phyloP scores from a whole-genome alignment of 768 basidiomycete species.

The Lactarius sp. region DNA sequence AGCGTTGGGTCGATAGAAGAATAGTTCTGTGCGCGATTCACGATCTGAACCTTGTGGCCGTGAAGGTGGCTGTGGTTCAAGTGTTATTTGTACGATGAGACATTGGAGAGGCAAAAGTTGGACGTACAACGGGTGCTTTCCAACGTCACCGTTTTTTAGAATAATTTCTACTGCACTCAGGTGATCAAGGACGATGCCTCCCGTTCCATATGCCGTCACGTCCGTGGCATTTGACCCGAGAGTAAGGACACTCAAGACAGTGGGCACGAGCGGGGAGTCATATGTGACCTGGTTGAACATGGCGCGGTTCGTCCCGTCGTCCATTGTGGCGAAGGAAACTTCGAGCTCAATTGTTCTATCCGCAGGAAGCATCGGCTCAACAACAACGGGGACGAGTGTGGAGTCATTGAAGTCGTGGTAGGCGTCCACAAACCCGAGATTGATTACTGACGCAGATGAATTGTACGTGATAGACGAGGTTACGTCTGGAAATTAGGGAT shows the following conservation, averaged over 20 bases:
- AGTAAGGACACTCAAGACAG: slow-evolving; percentile 68
- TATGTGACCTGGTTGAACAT: slow-evolving; percentile 69
- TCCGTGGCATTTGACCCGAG: slow-evolving; percentile 70
- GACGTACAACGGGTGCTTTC: slow-evolving; percentile 80
- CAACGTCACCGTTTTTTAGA: slow-evolving; percentile 63
- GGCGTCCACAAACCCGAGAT: slow-evolving; percentile 47
- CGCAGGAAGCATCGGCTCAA: slow-evolving; percentile 45
- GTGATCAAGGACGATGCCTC: slow-evolving; percentile 70
- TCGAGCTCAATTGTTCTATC: slow-evolving; percentile 65
- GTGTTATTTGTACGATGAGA: neutral
- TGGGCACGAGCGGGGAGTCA: slow-evolving; percentile 66
- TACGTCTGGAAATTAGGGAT: slow-evolving; percentile 49
- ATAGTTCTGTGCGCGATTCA: slow-evolving; percentile 65
- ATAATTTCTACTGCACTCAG: slow-evolving; percentile 74
- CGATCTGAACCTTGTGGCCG: slow-evolving; percentile 83
- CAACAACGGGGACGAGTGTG: slow-evolving; percentile 56
- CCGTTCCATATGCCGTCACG: slow-evolving; percentile 69
- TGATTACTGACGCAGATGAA: slow-evolving; percentile 44
- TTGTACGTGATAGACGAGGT: slow-evolving; percentile 82
- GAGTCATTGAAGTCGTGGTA: slow-evolving; percentile 67
- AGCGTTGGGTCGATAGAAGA: slow-evolving; percentile 66
- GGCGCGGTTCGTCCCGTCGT: slow-evolving; percentile 81
- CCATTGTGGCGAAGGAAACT: slow-evolving; percentile 77
- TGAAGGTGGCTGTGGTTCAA: slow-evolving; percentile 67
- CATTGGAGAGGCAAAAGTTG: slow-evolving; percentile 10